phyloP scores from a whole-genome alignment of 2,329 filamentous ascomycete species.

The Fusarium burgessii region DNA sequence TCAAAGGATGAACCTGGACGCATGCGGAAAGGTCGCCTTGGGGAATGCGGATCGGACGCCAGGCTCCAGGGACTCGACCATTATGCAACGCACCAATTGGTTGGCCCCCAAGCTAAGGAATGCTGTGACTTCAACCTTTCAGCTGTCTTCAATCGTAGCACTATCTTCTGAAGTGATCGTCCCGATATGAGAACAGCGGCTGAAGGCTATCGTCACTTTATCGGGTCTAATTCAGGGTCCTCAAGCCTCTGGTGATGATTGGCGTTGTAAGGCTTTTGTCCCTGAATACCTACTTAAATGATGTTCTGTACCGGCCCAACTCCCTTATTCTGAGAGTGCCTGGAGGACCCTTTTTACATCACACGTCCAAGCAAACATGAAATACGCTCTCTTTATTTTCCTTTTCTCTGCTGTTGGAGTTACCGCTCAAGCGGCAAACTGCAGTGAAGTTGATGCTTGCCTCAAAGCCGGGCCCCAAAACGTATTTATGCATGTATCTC shows the following conservation, averaged over 20 bases:
- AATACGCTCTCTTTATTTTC: background rate
- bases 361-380: background rate
- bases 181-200: background rate
- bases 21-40: background rate
- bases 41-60: constrained; percentile 3
- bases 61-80: background rate
- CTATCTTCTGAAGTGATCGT: background rate
- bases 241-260: background rate
- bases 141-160: background rate
- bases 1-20: background rate
- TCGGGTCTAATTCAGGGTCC: background rate
- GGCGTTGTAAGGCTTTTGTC: background rate
- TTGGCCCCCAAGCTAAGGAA: background rate
- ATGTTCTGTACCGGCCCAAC: background rate
- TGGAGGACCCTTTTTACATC: background rate
- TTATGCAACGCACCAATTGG: background rate
- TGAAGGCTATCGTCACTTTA: background rate
- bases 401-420: background rate
- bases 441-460: constrained; percentile 7
- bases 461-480: constrained; percentile 19
- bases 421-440: constrained; percentile 13
- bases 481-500: background rate
- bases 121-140: background rate
- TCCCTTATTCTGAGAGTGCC: accelerated
- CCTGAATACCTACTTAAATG: constrained; percentile 1